Percentiles rank a stretch among this genome's conserved stretches.
phyloP scores from a whole-genome alignment of 2,329 filamentous ascomycete genomes.

The Atkinsonella hypoxylon region DNA sequence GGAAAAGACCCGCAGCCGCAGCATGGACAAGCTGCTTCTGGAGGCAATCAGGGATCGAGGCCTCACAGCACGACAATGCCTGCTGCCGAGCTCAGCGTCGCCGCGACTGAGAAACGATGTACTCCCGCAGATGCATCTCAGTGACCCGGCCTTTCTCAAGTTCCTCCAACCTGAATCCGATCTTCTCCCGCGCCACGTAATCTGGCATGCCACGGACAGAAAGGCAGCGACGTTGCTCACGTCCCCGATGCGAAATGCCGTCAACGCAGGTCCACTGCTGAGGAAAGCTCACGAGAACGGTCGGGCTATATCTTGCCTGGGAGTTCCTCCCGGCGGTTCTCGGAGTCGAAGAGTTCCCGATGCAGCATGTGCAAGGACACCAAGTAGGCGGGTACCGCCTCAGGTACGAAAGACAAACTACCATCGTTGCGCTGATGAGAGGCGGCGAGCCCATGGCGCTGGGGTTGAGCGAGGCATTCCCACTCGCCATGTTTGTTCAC shows the following conservation, averaged over 20 bases:
- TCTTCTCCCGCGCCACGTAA: constrained; percentile 10
- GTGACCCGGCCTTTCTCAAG: constrained; percentile 12
- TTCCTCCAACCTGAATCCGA: constrained; percentile 8
- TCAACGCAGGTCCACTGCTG: constrained; percentile 30
- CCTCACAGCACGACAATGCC: constrained; percentile 31
- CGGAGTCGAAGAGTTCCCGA: constrained; percentile 35
- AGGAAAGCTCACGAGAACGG: constrained; percentile 33
- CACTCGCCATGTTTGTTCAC: constrained; percentile 39
- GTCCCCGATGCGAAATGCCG: constrained; percentile 40
- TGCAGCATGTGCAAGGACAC: constrained; percentile 40
- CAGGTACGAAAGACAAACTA: constrained; percentile 31
- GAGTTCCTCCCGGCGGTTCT: constrained; percentile 34
- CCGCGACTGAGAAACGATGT: constrained; percentile 29
- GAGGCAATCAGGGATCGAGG: constrained; percentile 27
- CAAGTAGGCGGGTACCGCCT: constrained; percentile 33
- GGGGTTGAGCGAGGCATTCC: constrained; percentile 42
- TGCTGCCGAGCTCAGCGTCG: constrained; percentile 27
- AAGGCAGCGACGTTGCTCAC: constrained; percentile 36
- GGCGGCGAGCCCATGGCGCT: constrained; percentile 50
- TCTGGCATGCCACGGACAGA: constrained; percentile 31
- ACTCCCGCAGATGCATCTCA: constrained; percentile 30
- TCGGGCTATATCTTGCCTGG: constrained; percentile 41
- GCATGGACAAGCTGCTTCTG: constrained; percentile 36
- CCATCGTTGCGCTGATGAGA: constrained; percentile 50
- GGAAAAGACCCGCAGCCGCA: constrained; percentile 31